Base-by-base conservation (phyloP, 1,139 yeast species). In the Blastobotrys petasosporus region DNA sequence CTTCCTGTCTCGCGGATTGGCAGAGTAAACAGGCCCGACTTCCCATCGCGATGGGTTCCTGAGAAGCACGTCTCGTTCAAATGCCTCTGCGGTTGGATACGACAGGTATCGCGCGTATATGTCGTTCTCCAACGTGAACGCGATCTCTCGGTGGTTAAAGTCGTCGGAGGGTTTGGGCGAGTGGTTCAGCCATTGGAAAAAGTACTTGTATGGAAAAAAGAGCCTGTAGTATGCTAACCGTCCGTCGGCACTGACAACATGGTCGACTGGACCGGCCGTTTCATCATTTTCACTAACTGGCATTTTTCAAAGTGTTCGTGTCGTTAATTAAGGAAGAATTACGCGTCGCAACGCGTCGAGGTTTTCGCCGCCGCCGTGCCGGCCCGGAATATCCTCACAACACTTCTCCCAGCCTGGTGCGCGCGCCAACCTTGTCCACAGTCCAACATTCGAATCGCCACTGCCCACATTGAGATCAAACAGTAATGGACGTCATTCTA, bases 1-100 rank as follows among this genome's bases (percentile, higher is more conserved):
- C 59, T 86, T 90, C 42, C 95, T 74, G 52, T 88, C 88, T 45
- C 79, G 79, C 9, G 98, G 98, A 54, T 86, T 86, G 15, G 85
- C 81, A 2, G 87, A 75, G 60, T 90, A 92, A 2, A 88, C 82
- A 0, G 98, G 96, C 29, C 99, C 99, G 40, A 94, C 75, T 67
- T 92, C 99, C 62, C 92, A 94, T 65, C 99, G 82, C 37, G 85
- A 79, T 0, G 99, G 99, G 51, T 82, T 80, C 23, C 87, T 76
- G 39, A 71, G 73, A 20, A 82, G 71, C 2, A 90, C 92, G 8
- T 85, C 79, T 31, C 75, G 71, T 59, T 84, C 85, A 66, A 92
- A 87, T 41, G 86, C 95, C 30, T 80, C 85, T 16, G 72, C 73
- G 2, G 76, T 68, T 1, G 70, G 67, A 58, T 75, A 92, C 1